Evolutionary conservation across 208 protist genomes (phyloP), one percentile per base, ranked within the genome.

Genomic region (Trypanosoma lewisi): DNA sequence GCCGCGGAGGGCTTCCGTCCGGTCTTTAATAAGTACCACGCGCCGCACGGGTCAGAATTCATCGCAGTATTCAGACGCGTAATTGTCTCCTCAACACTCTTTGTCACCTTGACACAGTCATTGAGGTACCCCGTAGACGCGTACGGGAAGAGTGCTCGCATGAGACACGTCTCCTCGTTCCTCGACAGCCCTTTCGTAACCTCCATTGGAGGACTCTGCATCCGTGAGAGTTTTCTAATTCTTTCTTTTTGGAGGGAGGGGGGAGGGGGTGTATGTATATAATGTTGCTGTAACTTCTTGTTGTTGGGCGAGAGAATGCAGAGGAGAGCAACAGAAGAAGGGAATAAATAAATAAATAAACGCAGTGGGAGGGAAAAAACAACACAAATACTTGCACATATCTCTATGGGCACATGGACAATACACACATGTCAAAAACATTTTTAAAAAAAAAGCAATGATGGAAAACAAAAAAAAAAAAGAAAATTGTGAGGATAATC

Each of bases 61-160:
- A 84, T 60, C 6, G 58, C 75, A 9, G 71, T 70, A 61, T 91
- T 87, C 14, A 73, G 70, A 12, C 42, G 36, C 23, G 42, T 41
- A 4, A 80, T 75, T 19, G 87, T 77, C 25, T 83, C 75, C 45
- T 90, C 78, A 0, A 77, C 53, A 37, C 45, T 61, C 8, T 67
- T 37, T 28, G 76, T 73, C 16, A 56, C 58, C 27, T 6, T 12
- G 14, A 82, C 56, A 37, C 76, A 55, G 1, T 60, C 49, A 14
- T 52, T 41, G 1, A 90, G 60, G 36, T 80, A 60, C 3, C 76
- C 56, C 16, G 70, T 50, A 6, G 56, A 23, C 2, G 77, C 82
- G 53, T 91, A 89, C n/a, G 87, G 83, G 53, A 83, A 94, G 2
- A 94, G 68, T 0, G 82, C 83, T 34, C 78, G 69, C 9, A 94